Evolutionary conservation across 495 filamentous ascomycete genomes (phyloP).

Genomic region (Extremus antarcticus): DNA sequence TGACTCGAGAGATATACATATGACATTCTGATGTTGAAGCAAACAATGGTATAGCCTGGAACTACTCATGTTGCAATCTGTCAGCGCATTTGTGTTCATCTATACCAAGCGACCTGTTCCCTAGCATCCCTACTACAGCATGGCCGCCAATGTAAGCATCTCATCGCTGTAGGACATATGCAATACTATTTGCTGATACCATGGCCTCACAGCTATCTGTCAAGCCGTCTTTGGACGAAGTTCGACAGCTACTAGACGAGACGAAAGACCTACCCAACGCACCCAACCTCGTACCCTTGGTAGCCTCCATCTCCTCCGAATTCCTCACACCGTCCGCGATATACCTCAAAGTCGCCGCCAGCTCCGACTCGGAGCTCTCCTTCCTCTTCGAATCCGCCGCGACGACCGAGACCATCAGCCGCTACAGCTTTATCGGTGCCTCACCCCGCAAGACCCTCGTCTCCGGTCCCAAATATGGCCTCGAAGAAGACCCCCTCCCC

Average conservation of each 20-base stretch:
- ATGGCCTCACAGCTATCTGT: constrained; percentile 27
- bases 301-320: constrained; percentile 77
- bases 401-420: constrained; percentile 77
- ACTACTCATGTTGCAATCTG: background rate
- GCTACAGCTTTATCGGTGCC: constrained; percentile 91
- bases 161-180: background rate
- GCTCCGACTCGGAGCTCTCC: constrained; percentile 50
- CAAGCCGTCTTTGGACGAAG: constrained; percentile 44
- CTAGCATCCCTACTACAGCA: constrained; percentile 3
- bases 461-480: constrained; percentile 78
- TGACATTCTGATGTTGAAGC: no score
- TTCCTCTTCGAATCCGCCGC: constrained; percentile 94
- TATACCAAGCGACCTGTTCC: constrained; percentile 7
- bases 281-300: constrained; percentile 78
- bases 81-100: constrained; percentile 5
- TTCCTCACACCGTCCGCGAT: constrained; percentile 83
- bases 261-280: constrained; percentile 41
- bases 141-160: constrained; percentile 20
- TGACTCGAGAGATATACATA: no score
- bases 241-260: constrained; percentile 44
- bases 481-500: constrained; percentile 70
- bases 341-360: constrained; percentile 74
- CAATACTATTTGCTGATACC: background rate
- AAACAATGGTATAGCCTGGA: background rate
- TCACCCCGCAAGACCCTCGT: constrained; percentile 76